These are phyloP conservation scores for Hysterium pulicare DNA, from an alignment of 2,329 filamentous ascomycete species.

Conservation along the genomic window DNA sequence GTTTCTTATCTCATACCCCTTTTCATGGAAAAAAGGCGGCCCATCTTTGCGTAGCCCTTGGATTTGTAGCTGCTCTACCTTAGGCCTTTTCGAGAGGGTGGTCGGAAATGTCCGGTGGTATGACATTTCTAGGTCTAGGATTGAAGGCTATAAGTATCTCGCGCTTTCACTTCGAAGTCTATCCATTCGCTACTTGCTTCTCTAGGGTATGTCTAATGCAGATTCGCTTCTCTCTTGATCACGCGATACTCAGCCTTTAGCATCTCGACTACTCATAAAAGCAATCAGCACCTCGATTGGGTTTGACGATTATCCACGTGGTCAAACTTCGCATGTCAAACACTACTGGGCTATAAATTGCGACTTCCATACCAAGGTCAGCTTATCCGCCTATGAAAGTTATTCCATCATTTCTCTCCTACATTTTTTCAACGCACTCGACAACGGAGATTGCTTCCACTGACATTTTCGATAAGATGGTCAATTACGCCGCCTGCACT, in stretches of 20 bases:
- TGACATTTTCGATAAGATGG: not conserved
- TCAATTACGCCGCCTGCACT: not conserved
- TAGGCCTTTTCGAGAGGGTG: no score
- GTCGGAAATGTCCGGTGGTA: no score
- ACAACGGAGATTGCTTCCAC: not conserved
- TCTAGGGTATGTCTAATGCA: not conserved
- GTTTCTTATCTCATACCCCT: no score
- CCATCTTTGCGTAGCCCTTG: no score
- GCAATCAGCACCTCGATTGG: not conserved
- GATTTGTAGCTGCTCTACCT: no score
- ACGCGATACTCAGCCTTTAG: not conserved
- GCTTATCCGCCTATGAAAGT: no score
- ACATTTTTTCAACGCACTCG: no score
- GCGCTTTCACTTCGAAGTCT: no score
- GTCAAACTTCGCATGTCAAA: not conserved
- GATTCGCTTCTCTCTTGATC: conserved; percentile 1
- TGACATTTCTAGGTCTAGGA: not conserved
- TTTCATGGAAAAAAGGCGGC: conserved; percentile 1
- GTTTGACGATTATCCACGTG: conserved; percentile 2
- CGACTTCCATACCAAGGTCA: no score
- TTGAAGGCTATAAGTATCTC: conserved; percentile 1
- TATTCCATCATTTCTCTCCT: no score
- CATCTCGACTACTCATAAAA: not conserved
- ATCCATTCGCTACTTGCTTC: not conserved
- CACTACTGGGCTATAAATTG: no score